phyloP scores from a whole-genome alignment of 441 rosid species.

The Syzygium malaccense region DNA sequence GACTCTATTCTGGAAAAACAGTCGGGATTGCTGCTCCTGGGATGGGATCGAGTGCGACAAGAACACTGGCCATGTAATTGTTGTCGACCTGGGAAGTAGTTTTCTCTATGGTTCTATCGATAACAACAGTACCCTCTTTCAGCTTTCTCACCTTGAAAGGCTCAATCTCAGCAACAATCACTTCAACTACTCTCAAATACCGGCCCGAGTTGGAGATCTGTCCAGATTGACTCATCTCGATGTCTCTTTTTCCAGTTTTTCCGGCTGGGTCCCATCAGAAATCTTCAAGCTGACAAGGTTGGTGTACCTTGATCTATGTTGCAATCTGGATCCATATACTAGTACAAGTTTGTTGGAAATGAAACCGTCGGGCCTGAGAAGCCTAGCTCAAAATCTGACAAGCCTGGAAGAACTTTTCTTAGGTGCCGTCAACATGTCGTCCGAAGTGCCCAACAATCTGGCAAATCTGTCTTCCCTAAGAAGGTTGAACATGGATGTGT shows the following conservation, averaged over 20 bases:
- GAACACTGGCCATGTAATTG: neutral
- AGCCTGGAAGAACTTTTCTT: neutral
- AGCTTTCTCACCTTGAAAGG: neutral
- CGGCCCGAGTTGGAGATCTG: accelerated
- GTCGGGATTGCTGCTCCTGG: neutral
- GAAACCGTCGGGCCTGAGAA: neutral
- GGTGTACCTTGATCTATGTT: neutral
- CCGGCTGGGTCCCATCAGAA: neutral
- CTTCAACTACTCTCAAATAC: neutral
- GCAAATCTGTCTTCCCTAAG: neutral
- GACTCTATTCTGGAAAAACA: neutral
- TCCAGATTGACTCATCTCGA: neutral
- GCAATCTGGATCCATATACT: neutral
- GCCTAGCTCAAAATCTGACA: neutral
- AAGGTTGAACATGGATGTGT: neutral
- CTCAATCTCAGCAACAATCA: neutral
- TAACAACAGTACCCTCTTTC: neutral
- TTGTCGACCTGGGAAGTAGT: neutral
- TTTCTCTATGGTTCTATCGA: neutral
- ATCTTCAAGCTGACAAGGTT: neutral
- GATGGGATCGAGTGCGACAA: neutral
- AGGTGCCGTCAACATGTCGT: accelerated
- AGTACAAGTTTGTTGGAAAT: accelerated
- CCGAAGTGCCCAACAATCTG: neutral
- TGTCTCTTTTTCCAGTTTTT: neutral